Evolutionary conservation across 495 filamentous ascomycete species (phyloP), one percentile per base, ranked within the genome.

Genomic region (Daldinia decipiens): DNA sequence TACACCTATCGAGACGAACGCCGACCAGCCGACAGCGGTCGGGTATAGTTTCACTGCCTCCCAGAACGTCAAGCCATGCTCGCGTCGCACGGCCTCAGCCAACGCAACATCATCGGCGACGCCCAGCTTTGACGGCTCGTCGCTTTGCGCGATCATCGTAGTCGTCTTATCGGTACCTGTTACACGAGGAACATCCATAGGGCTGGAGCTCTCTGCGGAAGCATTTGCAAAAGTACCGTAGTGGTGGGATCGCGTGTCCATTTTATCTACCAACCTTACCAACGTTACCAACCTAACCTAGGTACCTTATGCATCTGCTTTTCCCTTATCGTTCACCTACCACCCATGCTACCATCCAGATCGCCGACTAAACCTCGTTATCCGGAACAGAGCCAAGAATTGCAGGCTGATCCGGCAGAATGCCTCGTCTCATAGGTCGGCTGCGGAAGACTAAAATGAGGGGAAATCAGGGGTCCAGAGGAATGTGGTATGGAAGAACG

Each of bases 1-100:
- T 26, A 83, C 78, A 3, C 79, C 79, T n/a, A 82, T 72, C 12
- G 79, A 83, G 17, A 83, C 79, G 39, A 80, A 81, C 24, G 72
- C 70, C 11, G 80, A 82, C 80, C 80, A 83, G 9, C 71, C 75
- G 19, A 80, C 79, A 2, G 81, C 80, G 26, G 76, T 74, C n/a
- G 81, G 81, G 58, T 83, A 82, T 52, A 80, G 62, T 32, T 69
- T 74, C 53, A 70, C 74, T 0, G 80, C 79, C 24, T 81, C 38
- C 55, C 65, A 59, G 62, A 83, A 81, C 19, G 63, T 65, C 29
- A 82, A 40, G 40, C 50, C 73, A 58, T 77, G 76, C 62, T 81
- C 80, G 1, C 75, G 68, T 59, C 71, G 55, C 40, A 79, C 75
- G 8, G 78, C 79, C 15, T 79, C 71, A n/a, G 72, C 64, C 24